Conservation (phyloP, 2,329 filamentous ascomycete genomes). For the Colletotrichum liriopes region DNA sequence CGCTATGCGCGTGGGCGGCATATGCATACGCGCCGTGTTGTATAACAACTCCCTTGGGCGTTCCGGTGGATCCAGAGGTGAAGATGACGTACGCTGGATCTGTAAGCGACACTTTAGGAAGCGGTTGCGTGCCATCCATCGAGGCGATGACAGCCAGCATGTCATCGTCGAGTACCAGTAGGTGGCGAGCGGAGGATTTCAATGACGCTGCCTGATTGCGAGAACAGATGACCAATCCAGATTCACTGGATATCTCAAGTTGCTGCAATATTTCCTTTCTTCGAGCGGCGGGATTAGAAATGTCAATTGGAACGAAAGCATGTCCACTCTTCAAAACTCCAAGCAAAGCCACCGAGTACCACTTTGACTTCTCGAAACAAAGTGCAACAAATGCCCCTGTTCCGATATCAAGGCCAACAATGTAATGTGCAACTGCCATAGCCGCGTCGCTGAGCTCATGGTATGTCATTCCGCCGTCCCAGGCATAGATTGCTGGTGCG, state of each 20-base stretch:
- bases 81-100: slow-evolving; percentile 45
- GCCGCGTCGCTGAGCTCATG: slow-evolving; percentile 27
- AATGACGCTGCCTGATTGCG: not conserved
- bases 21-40: slow-evolving; percentile 43
- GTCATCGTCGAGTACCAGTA: too few species aligned
- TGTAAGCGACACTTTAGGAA: not conserved
- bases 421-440: slow-evolving; percentile 1
- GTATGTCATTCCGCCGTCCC: slow-evolving; percentile 42
- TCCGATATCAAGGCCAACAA: slow-evolving; percentile 43
- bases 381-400: slow-evolving; percentile 46
- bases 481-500: slow-evolving; percentile 44
- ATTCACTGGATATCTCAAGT: not conserved
- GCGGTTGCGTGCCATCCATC: too few species aligned
- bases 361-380: slow-evolving; percentile 50
- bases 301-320: slow-evolving; percentile 51
- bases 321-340: slow-evolving; percentile 52
- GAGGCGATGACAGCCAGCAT: too few species aligned
- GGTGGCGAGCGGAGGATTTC: too few species aligned
- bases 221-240: slow-evolving; percentile 17
- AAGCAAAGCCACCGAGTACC: slow-evolving; percentile 48
- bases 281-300: slow-evolving; percentile 9
- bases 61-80: slow-evolving; percentile 46
- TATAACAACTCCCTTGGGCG: slow-evolving; percentile 44
- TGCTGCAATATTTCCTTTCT: slow-evolving; percentile 26
- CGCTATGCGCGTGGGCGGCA: slow-evolving; percentile 32